phyloP scores from a whole-genome alignment of 2,329 filamentous ascomycete genomes.

The Aspergillus flavus region DNA sequence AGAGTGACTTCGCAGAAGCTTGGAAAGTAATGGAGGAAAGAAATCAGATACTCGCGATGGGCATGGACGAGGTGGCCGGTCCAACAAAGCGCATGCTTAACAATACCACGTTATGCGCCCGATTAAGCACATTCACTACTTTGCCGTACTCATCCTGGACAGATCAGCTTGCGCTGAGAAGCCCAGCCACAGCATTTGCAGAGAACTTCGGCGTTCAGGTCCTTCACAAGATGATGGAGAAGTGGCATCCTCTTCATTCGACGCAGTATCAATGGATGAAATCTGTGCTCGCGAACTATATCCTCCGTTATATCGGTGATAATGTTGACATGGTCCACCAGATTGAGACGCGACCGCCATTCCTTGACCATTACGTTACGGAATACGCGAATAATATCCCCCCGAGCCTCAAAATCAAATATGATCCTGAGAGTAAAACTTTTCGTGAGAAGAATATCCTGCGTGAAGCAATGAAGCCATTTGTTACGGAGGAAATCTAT shows the following conservation, averaged over 20 bases:
- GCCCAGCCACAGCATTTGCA: conserved; percentile 20
- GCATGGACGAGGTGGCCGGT: conserved; percentile 24
- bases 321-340: conserved; percentile 30
- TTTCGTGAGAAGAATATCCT: conserved; percentile 10
- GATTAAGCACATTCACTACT: conserved; percentile 35
- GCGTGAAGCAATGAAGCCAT: conserved; percentile 10
- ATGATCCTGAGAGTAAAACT: conserved; percentile 1
- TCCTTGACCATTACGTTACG: conserved; percentile 36
- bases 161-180: conserved; percentile 4
- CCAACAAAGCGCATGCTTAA: conserved; percentile 42
- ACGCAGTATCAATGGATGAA: conserved; percentile 18
- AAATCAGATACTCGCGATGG: neutral
- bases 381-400: conserved; percentile 32
- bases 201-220: conserved; percentile 11
- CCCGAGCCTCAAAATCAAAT: conserved; percentile 24
- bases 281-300: conserved; percentile 13
- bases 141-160: conserved; percentile 42
- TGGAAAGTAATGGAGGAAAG: conserved; percentile 7
- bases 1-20: conserved; percentile 5
- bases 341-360: conserved; percentile 33
- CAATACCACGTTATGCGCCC: conserved; percentile 39
- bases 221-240: conserved; percentile 12
- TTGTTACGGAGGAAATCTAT: conserved; percentile 10
- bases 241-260: conserved; percentile 12
- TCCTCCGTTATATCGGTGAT: conserved; percentile 23